Evolutionary conservation across 2,329 filamentous ascomycete genomes (phyloP), one percentile per base, ranked within the genome.

Genomic region (Fusarium sp.): DNA sequence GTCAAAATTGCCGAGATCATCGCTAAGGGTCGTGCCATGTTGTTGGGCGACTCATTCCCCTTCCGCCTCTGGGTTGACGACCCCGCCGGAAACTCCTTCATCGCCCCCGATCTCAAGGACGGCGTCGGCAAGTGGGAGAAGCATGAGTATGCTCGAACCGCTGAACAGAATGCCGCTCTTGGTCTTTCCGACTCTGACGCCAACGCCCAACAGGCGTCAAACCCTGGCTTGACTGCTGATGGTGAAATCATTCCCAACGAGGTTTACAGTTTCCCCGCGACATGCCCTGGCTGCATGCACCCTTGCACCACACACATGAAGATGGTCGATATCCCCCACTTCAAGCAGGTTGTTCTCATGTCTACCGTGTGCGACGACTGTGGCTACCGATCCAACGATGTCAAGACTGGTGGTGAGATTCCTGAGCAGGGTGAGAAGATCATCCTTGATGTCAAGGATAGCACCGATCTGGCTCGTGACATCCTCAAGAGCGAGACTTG

Each of bases 401-500:
- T 99, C 78, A 98, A 98, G 86, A 98, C 96, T 1, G 96, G 96
- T 69, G 96, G 96, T 56, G 95, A 92, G 75, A 91, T 99, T 22
- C 96, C 96, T 10, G 91, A 91, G 57, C 90, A 92, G 77, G 96
- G 96, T 65, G 92, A 92, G 79, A 91, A 90, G 72, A 97, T 98
- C 73, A 94, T 88, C 1, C 86, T 99, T 26, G 83, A 86, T 54
- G 91, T 98, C 58, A 85, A 90, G 62, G 89, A 82, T 34, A 78
- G 83, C 33, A 86, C 90, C 61, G 96, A 99, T 79, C 86, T 99
- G 43, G 91, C 91, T 14, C 90, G 96, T 68, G 96, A 99, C 76
- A 97, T 99, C 64, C 90, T 99, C 75, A 99, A 99, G 85, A 94
- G 92, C 72, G 96, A 99, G 80, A 96, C 92, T 26, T 98, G 96